Evolutionary conservation across 371 early-diverging fungal species (phyloP).

Genomic region (Mortierella sp.): DNA sequence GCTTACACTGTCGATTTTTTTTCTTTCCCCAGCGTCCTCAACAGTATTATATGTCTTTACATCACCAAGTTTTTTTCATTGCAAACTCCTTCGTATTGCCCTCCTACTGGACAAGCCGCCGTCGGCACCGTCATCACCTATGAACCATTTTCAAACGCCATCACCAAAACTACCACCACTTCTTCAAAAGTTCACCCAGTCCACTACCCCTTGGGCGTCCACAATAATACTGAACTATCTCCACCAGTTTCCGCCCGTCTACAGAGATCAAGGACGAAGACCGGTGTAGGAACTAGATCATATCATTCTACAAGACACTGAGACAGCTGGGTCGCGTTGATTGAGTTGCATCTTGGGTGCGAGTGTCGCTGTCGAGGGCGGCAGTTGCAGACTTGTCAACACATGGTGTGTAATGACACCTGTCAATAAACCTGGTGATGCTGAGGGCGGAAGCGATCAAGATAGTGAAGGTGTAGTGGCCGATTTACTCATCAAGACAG

Average conservation of each 20-base stretch:
- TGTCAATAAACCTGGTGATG: not conserved
- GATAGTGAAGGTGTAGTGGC: too few species aligned
- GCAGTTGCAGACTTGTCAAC: not conserved
- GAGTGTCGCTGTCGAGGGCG: constrained; percentile 19
- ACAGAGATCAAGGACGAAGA: not conserved
- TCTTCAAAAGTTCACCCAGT: not conserved
- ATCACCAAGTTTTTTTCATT: too few species aligned
- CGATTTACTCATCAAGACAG: not conserved
- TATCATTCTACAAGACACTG: constrained; percentile 13
- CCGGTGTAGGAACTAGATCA: not conserved
- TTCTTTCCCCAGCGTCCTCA: too few species aligned
- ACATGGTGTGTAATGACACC: not conserved
- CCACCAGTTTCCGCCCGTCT: constrained; percentile 4
- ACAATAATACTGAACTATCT: constrained; percentile 8
- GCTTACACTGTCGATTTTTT: too few species aligned
- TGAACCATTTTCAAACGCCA: not conserved
- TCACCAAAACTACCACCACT: not conserved
- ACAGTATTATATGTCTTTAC: too few species aligned
- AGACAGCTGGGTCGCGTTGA: constrained; percentile 8
- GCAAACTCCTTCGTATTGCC: too few species aligned
- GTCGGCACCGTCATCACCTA: not conserved
- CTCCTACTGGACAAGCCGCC: not conserved
- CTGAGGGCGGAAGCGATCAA: not conserved
- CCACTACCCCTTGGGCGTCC: constrained; percentile 13
- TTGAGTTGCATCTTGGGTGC: constrained; percentile 18